phyloP scores from a whole-genome alignment of 768 basidiomycete species.

The Hirschioporus abietinus region DNA sequence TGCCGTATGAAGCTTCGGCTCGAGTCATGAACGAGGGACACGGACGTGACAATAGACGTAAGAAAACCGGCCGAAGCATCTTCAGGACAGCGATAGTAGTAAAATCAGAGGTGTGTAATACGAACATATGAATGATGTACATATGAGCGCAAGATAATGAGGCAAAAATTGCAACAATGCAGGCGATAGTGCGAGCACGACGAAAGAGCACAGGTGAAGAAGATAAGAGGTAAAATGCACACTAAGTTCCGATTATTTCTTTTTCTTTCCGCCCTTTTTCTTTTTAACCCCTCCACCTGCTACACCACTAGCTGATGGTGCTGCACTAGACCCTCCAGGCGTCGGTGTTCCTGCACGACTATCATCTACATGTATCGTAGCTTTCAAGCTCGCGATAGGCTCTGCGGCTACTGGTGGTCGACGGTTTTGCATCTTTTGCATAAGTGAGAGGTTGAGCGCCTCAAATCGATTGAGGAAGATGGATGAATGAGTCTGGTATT shows the following conservation, averaged over 20 bases:
- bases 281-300: conserved; percentile 68
- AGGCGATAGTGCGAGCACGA: no score
- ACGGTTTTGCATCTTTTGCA: conserved; percentile 81
- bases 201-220: not conserved
- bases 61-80: not conserved
- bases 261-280: conserved; percentile 75
- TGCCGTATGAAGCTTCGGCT: not conserved
- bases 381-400: conserved; percentile 6
- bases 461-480: conserved; percentile 97
- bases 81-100: no score
- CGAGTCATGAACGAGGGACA: not conserved
- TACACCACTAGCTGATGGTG: conserved; percentile 26
- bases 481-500: conserved; percentile 93
- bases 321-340: conserved; percentile 2
- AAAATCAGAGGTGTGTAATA: not conserved
- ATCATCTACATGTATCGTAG: not conserved
- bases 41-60: not conserved
- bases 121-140: not conserved
- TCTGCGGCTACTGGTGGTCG: conserved; percentile 20
- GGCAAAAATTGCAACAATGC: no score
- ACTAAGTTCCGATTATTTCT: conserved; percentile 39
- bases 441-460: conserved; percentile 78
- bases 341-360: conserved; percentile 1
- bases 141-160: not conserved
- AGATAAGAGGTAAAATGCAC: not conserved